Percentiles rank a stretch among this genome's conserved stretches.
Conservation (phyloP, 805 yeast genomes). For the Lachancea lanzarotensis region DNA sequence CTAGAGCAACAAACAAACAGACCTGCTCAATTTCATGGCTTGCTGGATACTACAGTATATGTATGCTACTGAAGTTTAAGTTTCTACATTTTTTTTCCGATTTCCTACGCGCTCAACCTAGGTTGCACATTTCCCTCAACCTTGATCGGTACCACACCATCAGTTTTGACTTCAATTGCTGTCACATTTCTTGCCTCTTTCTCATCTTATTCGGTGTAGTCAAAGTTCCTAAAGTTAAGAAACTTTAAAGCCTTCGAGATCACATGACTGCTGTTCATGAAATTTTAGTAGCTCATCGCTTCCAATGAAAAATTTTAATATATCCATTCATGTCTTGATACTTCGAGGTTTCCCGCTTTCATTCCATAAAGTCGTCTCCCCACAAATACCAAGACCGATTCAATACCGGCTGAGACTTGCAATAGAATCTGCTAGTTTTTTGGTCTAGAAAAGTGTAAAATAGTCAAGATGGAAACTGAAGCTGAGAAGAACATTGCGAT, state of each 20-base stretch:
- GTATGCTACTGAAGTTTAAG: background rate
- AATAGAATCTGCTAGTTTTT: background rate
- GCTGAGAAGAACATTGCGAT: constrained; percentile 96
- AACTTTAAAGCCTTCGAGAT: background rate
- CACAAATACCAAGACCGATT: background rate
- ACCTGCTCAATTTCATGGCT: background rate
- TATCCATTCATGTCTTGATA: too few relatives aligned
- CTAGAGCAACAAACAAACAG: background rate
- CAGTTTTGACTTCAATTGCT: background rate
- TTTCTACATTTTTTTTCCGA: background rate
- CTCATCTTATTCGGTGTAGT: background rate
- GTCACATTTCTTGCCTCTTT: background rate
- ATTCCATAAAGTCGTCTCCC: too few relatives aligned
- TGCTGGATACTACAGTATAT: background rate
- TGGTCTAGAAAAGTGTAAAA: background rate
- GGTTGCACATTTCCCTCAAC: background rate
- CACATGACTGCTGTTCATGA: background rate
- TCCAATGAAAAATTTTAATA: constrained; percentile 5
- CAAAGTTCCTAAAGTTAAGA: background rate
- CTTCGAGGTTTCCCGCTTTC: too few relatives aligned
- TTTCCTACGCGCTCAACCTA: background rate
- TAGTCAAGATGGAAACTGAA: constrained; percentile 45
- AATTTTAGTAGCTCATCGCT: background rate
- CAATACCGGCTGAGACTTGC: background rate
- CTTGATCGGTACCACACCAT: too few relatives aligned